A percentile compares a stretch with the other conserved stretches of the same genome.
phyloP scores from a whole-genome alignment of 495 filamentous ascomycete species.

The Hypomontagnella submonticulosa region DNA sequence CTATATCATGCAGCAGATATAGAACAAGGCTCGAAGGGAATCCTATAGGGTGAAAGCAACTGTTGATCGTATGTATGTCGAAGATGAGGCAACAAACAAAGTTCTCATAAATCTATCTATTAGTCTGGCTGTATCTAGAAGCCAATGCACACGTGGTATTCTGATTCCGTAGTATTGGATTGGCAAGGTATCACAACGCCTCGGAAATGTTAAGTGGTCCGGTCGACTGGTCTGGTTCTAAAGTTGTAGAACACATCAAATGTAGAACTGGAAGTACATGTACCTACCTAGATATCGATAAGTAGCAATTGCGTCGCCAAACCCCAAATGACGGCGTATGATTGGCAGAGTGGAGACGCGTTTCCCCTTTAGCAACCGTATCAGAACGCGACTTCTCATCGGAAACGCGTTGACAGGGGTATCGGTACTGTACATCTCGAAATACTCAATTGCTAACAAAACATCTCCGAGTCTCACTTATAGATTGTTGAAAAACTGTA shows the following conservation, averaged over 20 bases:
- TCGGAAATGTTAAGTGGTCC: too few species aligned
- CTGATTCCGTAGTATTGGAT: too few species aligned
- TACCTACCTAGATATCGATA: conserved; percentile 38
- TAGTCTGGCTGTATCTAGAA: too few species aligned
- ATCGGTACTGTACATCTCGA: conserved; percentile 8
- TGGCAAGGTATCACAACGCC: too few species aligned
- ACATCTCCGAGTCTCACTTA: neutral
- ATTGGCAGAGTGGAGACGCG: conserved; percentile 40
- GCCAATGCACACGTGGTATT: too few species aligned
- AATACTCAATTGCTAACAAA: conserved; percentile 2
- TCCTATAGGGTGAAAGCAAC: conserved; percentile 11
- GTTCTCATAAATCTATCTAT: too few species aligned
- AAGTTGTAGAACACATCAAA: too few species aligned
- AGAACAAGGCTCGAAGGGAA: conserved; percentile 1
- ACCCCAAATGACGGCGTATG: conserved; percentile 15
- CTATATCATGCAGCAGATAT: conserved; percentile 40
- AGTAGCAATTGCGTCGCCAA: conserved; percentile 6
- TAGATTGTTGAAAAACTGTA: neutral
- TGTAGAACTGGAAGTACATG: neutral
- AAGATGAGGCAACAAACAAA: neutral
- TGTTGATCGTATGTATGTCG: neutral
- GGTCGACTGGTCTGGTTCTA: too few species aligned
- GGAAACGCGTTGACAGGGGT: conserved; percentile 39
- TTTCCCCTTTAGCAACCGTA: conserved; percentile 5
- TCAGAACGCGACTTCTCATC: conserved; percentile 26